Conservation (phyloP, 495 filamentous ascomycete species). For the Penicillium dipodomyicola region DNA sequence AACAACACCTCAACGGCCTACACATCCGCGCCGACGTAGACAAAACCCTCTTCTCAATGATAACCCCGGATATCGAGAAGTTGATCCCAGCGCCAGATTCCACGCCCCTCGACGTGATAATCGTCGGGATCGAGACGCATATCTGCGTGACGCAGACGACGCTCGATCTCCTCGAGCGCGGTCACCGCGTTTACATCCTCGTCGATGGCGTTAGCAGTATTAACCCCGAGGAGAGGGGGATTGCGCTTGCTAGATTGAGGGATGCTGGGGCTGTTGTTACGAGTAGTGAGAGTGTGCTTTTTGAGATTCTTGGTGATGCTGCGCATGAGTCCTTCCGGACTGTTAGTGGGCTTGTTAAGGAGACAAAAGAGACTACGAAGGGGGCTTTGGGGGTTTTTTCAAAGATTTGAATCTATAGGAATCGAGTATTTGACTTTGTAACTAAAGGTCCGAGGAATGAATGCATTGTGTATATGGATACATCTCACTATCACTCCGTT, state of each 20-base stretch:
- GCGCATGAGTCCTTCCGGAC: conserved; percentile 64
- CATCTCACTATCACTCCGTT: neutral
- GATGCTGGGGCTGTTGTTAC: conserved; percentile 77
- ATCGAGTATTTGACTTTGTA: neutral
- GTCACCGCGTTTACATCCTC: conserved; percentile 81
- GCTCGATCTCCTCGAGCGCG: conserved; percentile 69
- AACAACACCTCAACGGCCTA: conserved; percentile 35
- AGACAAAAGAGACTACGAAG: conserved; percentile 64
- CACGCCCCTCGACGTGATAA: conserved; percentile 34
- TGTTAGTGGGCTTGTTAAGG: conserved; percentile 77
- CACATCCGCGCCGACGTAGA: conserved; percentile 59
- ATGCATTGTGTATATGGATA: neutral
- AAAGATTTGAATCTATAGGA: conserved; percentile 51
- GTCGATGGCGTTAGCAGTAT: conserved; percentile 90
- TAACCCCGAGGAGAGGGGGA: conserved; percentile 73
- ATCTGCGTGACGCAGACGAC: conserved; percentile 94
- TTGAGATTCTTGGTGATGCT: conserved; percentile 91
- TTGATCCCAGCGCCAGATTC: conserved; percentile 26
- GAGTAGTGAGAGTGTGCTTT: conserved; percentile 86
- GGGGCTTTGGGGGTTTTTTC: conserved; percentile 61
- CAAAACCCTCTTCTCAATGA: conserved; percentile 92
- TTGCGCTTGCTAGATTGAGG: conserved; percentile 74
- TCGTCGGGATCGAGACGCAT: conserved; percentile 87
- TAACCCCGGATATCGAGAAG: conserved; percentile 47
- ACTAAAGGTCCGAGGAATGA: neutral